Conservation (phyloP, 768 basidiomycete genomes). For the Boletus rubropictus region DNA sequence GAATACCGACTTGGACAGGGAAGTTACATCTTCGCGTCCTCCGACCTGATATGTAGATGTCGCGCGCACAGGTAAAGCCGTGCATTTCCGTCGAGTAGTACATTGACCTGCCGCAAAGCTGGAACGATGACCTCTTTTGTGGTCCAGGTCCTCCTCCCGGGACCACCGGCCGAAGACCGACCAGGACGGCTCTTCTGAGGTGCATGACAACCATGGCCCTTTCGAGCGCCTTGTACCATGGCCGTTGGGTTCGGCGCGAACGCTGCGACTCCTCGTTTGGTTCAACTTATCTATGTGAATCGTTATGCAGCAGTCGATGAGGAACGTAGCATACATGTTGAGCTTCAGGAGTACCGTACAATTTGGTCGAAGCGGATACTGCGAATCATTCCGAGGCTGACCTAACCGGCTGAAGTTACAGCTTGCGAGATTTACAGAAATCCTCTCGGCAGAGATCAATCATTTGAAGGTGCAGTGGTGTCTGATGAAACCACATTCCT, state of each 20-base stretch:
- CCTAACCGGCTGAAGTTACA: background rate
- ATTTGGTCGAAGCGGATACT: background rate
- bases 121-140: constrained; percentile 9
- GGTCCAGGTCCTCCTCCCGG: background rate
- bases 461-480: constrained; percentile 1
- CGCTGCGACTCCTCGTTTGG: background rate
- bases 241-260: constrained; percentile 2
- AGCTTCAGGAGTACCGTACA: background rate
- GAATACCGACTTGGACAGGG: background rate
- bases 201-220: background rate
- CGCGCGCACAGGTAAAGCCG: too few relatives aligned
- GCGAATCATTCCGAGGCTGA: background rate
- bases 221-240: constrained; percentile 2
- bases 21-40: constrained; percentile 2
- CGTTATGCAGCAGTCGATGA: background rate
- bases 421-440: background rate
- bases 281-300: background rate
- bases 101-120: constrained; percentile 2
- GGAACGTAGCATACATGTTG: background rate
- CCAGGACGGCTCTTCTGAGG: constrained; percentile 2
- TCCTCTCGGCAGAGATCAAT: constrained; percentile 4
- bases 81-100: background rate
- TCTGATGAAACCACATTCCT: background rate
- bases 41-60: constrained; percentile 1
- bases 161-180: constrained; percentile 1